phyloP scores from a whole-genome alignment of 495 filamentous ascomycete species.

The Hypoxylon lenormandii region DNA sequence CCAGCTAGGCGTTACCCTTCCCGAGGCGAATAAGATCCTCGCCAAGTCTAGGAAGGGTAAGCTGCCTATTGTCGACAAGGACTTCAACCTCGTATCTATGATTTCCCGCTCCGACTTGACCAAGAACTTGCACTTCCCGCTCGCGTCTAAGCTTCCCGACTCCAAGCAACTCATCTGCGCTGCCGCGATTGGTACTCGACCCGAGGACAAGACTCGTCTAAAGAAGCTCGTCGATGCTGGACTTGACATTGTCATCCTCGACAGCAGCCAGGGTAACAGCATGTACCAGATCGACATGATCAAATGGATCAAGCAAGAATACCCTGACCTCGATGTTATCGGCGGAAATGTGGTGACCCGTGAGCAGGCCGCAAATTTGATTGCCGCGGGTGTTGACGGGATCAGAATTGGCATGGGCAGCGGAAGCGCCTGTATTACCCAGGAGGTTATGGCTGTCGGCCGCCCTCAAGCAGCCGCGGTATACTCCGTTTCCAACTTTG shows the following conservation, averaged over 20 bases:
- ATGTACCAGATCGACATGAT: slow-evolving; percentile 98
- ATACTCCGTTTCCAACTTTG: slow-evolving; percentile 86
- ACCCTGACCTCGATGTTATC: slow-evolving; percentile 90
- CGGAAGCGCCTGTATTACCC: slow-evolving; percentile 97
- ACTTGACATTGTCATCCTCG: slow-evolving; percentile 93
- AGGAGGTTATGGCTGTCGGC: slow-evolving; percentile 99
- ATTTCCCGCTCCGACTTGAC: slow-evolving; percentile 97
- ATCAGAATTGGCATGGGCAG: slow-evolving; percentile 99
- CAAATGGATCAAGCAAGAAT: slow-evolving; percentile 88
- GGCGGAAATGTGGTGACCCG: slow-evolving; percentile 97
- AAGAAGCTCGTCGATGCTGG: slow-evolving; percentile 90
- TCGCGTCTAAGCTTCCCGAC: slow-evolving; percentile 94
- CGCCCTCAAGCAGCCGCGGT: slow-evolving; percentile 94
- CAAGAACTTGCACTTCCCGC: slow-evolving; percentile 97
- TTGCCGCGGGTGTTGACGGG: slow-evolving; percentile 94
- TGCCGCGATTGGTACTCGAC: slow-evolving; percentile 92
- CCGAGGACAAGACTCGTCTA: slow-evolving; percentile 89
- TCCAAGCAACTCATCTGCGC: slow-evolving; percentile 98
- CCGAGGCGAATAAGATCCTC: slow-evolving; percentile 92
- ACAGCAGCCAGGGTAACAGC: slow-evolving; percentile 96
- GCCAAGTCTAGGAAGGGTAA: slow-evolving; percentile 98
- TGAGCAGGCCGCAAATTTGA: slow-evolving; percentile 90
- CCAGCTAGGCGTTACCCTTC: slow-evolving; percentile 80
- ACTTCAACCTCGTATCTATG: slow-evolving; percentile 89
- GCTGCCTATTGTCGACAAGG: slow-evolving; percentile 90